Evolutionary conservation across 2,329 filamentous ascomycete genomes (phyloP), one percentile per base, ranked within the genome.

Genomic region (Penicillium olsonii): DNA sequence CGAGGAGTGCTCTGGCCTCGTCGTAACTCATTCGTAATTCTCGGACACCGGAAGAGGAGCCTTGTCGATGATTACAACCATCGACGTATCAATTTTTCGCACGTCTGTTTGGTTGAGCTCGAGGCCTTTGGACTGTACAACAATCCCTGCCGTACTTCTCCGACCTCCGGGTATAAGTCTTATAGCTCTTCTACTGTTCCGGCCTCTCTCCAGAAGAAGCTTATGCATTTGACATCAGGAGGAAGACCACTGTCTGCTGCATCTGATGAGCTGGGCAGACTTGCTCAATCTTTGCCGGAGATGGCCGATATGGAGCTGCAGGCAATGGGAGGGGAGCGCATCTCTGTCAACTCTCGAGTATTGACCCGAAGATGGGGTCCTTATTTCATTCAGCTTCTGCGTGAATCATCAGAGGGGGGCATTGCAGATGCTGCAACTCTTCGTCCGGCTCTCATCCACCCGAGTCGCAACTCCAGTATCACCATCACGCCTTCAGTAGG

Each of bases 21-120:
- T 37, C 83, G 94, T 55, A 99, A 96, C 67, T 90, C 90, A 0
- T 99, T 97, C 73, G 91, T 97, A 27, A 92, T 99, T 55, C 79
- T 99, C 31, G 94, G 94, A 39, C 95, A 96, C 69, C 84, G 94
- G 31, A 96, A 95, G 71, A 81, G 94, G 54, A 96, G 89, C 60
- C 79, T 99, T 26, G 92, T 97, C 0, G 92, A 99, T 61, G 94
- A 99, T 70, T 99, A 99, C 72, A 97, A 97, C 67, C 94, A 97
- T 65, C 87, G 94, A 10, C 87, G 94, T 20, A 95, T 99, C 72
- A 99, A 99, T 71, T 99, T 97, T 68, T 89, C 88, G 9, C 95
- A 99, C 65, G 85, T 97, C 22, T 97, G 94, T 69, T 88, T 97
- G 80, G 92, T 99, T 8, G 94, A 99, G 70, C 78, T 99, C 10